Conservation (phyloP, 352 stramenopile species). For the Globisporangium paddicum region DNA sequence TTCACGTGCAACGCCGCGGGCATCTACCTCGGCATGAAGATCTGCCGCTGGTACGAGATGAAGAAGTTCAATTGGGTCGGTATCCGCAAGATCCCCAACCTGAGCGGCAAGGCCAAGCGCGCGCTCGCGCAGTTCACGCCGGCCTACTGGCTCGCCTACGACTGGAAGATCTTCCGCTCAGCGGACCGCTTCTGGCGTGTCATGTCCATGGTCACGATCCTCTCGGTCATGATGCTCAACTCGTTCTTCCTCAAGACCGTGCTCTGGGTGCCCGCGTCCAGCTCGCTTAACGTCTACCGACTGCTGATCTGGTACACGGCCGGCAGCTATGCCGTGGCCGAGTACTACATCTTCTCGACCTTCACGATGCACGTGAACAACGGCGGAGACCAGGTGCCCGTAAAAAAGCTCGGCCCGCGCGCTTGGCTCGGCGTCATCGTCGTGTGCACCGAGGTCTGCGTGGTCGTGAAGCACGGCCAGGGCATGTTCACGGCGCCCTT, state of each 20-base stretch:
- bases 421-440: slow-evolving; percentile 82
- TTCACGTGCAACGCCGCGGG: slow-evolving; percentile 92
- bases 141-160: slow-evolving; percentile 87
- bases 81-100: slow-evolving; percentile 80
- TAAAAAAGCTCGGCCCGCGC: slow-evolving; percentile 78
- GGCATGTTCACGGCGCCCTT: slow-evolving; percentile 89
- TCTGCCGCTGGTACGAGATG: slow-evolving; percentile 86
- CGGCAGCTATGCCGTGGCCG: slow-evolving; percentile 80
- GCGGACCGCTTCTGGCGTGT: slow-evolving; percentile 89
- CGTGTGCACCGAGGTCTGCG: slow-evolving; percentile 66
- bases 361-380: slow-evolving; percentile 76
- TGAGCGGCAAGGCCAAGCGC: slow-evolving; percentile 74
- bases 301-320: slow-evolving; percentile 82
- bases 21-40: slow-evolving; percentile 87
- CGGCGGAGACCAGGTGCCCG: slow-evolving; percentile 39
- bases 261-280: slow-evolving; percentile 85
- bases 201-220: slow-evolving; percentile 86
- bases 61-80: slow-evolving; percentile 88
- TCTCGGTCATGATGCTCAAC: slow-evolving; percentile 94
- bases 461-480: slow-evolving; percentile 80
- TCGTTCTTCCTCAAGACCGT: slow-evolving; percentile 95
- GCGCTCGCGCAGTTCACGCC: slow-evolving; percentile 88
- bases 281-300: slow-evolving; percentile 76
- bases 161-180: slow-evolving; percentile 93
- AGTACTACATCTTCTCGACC: slow-evolving; percentile 89